Evolutionary conservation across 352 stramenopile genomes (phyloP), one percentile per base, ranked within the genome.

Genomic region (Phytopythium boreale): DNA sequence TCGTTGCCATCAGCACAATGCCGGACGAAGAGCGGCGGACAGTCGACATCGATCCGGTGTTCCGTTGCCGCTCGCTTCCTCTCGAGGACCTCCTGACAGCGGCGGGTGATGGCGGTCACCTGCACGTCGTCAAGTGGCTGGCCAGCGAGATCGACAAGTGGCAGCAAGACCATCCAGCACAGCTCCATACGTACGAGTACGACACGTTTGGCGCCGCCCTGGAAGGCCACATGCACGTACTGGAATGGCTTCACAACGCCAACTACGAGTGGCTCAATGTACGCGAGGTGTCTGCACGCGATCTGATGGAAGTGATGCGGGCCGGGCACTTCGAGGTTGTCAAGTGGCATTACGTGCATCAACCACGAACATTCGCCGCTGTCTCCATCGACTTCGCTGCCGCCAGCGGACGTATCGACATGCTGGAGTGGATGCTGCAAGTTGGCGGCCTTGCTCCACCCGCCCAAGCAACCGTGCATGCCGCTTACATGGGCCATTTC

Each of bases 341-440:
- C 41, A 2, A 47, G 41, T 47, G 41, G 41, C 6, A 22, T 47
- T 47, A 7, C 2, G 41, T 6, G 15, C 15, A 6, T 47, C 41
- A 47, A 17, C 15, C 41, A 17, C 5, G 20, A 7, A 19, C 6
- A 5, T 47, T 47, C 41, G 10, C 5, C 20, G 14, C 14, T 14
- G 4, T 47, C 5, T 22, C 19, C 41, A 10, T 47, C 19, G 41
- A 47, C 10, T 5, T 6, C 20, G 41, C 41, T 47, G 15, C 41
- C 7, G 41, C 41, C 0, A 22, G 41, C 41, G 41, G 41, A 6
- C 41, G 41, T 17, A 6, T 47, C 15, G 41, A 34, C 22, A 27
- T 53, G 22, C 22, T 53, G 7, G 70, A 74, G 27, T 69, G 22
- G 22, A 53, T 69, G 19, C 22, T 74, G 31, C 46, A 69, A n/a